phyloP scores from a whole-genome alignment of 352 stramenopile species.

The Phytophthora constricta region DNA sequence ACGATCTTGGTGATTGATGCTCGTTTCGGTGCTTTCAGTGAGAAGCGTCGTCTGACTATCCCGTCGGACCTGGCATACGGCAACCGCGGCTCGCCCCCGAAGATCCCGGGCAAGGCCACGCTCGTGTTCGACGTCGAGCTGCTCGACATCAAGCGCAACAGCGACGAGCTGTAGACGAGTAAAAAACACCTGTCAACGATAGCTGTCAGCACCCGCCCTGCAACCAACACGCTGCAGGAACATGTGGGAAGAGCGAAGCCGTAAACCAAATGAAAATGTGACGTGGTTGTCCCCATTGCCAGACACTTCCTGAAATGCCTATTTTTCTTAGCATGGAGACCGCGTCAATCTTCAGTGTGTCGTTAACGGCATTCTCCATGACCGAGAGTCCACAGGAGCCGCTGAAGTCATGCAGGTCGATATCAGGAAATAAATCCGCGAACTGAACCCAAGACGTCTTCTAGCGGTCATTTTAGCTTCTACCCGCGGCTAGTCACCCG shows the following conservation, averaged over 20 bases:
- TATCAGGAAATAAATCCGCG: not conserved
- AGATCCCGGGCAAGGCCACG: conserved; percentile 94
- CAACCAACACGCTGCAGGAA: no score
- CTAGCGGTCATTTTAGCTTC: no score
- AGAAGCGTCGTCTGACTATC: conserved; percentile 89
- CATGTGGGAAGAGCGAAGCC: no score
- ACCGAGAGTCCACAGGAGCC: not conserved
- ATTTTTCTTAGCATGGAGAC: no score
- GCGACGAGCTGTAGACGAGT: conserved; percentile 56
- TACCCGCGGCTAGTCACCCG: no score
- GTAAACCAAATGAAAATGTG: conserved; percentile 19
- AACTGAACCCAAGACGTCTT: not conserved
- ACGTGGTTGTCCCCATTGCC: conserved; percentile 19
- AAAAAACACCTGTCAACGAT: not conserved
- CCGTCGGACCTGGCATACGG: conserved; percentile 94
- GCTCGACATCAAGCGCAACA: conserved; percentile 92
- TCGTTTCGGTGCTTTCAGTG: conserved; percentile 41
- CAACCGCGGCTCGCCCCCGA: conserved; percentile 89
- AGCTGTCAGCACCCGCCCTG: no score
- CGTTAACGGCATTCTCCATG: no score
- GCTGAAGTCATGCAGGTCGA: not conserved
- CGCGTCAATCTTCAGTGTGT: no score
- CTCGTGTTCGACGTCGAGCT: conserved; percentile 98
- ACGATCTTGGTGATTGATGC: not conserved
- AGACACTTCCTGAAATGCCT: no score